Percentiles rank a stretch among this genome's conserved stretches.
phyloP scores from a whole-genome alignment of 768 basidiomycete species.

The Mycena leptocephala region DNA sequence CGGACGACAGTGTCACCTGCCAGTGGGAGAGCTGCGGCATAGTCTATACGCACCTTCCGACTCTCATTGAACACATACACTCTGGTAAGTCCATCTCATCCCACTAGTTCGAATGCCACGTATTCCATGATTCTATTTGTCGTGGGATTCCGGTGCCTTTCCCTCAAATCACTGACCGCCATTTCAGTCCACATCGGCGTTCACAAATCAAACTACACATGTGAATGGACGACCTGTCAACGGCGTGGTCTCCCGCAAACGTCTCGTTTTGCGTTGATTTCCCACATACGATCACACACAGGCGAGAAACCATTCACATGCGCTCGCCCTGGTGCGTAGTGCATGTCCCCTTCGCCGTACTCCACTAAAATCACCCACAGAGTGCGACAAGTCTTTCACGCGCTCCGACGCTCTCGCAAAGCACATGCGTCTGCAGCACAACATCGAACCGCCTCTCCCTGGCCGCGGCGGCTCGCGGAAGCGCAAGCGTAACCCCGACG shows the following conservation, averaged over 20 bases:
- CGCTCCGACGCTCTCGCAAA: slow-evolving; percentile 95
- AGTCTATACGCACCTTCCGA: slow-evolving; percentile 81
- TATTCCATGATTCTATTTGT: not conserved
- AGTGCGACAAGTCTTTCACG: slow-evolving; percentile 96
- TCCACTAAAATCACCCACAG: slow-evolving; percentile 57
- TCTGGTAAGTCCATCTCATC: slow-evolving; percentile 80
- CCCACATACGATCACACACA: slow-evolving; percentile 93
- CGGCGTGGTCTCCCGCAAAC: slow-evolving; percentile 89
- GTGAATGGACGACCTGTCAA: slow-evolving; percentile 90
- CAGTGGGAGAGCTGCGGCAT: slow-evolving; percentile 88
- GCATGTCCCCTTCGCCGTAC: not conserved
- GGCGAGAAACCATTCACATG: slow-evolving; percentile 96
- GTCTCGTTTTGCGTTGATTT: slow-evolving; percentile 91
- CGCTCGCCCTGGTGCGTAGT: slow-evolving; percentile 81
- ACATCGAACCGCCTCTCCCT: slow-evolving; percentile 81
- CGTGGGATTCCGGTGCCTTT: not conserved
- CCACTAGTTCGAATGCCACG: too few species aligned
- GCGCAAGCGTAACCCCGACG: slow-evolving; percentile 74
- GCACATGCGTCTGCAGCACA: slow-evolving; percentile 93
- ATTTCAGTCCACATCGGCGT: slow-evolving; percentile 84
- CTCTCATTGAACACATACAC: slow-evolving; percentile 89
- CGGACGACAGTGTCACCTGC: slow-evolving; percentile 79
- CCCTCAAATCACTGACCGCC: slow-evolving; percentile 17
- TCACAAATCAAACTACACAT: slow-evolving; percentile 89
- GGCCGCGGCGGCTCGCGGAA: slow-evolving; percentile 80